Evolutionary conservation across 2,329 filamentous ascomycete genomes (phyloP).

Genomic region (Colletotrichum echinochloae): DNA sequence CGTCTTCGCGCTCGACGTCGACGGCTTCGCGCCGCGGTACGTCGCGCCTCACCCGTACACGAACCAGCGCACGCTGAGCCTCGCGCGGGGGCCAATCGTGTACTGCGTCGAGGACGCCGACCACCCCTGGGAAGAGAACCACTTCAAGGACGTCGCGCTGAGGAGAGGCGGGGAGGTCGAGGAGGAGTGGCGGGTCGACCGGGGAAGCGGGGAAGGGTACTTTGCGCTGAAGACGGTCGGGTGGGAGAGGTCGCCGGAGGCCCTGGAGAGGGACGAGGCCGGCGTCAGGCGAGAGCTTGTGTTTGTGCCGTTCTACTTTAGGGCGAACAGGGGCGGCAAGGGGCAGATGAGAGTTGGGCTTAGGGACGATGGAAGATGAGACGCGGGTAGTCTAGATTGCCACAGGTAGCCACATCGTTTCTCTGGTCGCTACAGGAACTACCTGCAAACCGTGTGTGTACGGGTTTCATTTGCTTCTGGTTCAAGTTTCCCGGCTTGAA

Average conservation of each 20-base stretch:
- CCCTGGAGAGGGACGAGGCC: slow-evolving; percentile 40
- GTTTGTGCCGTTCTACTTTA: slow-evolving; percentile 67
- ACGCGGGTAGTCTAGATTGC: not conserved
- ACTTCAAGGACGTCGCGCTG: slow-evolving; percentile 62
- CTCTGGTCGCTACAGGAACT: rapidly evolving
- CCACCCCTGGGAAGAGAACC: slow-evolving; percentile 66
- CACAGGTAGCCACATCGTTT: not conserved
- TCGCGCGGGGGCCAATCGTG: slow-evolving; percentile 68
- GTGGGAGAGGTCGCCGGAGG: slow-evolving; percentile 42
- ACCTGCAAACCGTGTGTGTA: not conserved
- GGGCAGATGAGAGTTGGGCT: slow-evolving; percentile 65
- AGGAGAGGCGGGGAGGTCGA: slow-evolving; percentile 39
- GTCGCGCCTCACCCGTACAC: slow-evolving; percentile 67
- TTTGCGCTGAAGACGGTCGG: slow-evolving; percentile 44
- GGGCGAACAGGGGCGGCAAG: slow-evolving; percentile 65
- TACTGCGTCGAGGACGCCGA: slow-evolving; percentile 72
- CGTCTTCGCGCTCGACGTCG: slow-evolving; percentile 57
- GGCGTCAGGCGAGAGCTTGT: slow-evolving; percentile 50
- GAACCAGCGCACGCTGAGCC: slow-evolving; percentile 63
- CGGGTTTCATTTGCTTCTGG: not conserved
- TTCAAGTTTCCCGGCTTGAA: not conserved
- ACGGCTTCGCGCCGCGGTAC: slow-evolving; percentile 61
- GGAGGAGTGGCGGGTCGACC: slow-evolving; percentile 43
- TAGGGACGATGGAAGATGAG: slow-evolving; percentile 41
- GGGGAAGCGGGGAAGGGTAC: slow-evolving; percentile 46